Conservation (phyloP, 441 rosid genomes). For the Adansonia gregorii region DNA sequence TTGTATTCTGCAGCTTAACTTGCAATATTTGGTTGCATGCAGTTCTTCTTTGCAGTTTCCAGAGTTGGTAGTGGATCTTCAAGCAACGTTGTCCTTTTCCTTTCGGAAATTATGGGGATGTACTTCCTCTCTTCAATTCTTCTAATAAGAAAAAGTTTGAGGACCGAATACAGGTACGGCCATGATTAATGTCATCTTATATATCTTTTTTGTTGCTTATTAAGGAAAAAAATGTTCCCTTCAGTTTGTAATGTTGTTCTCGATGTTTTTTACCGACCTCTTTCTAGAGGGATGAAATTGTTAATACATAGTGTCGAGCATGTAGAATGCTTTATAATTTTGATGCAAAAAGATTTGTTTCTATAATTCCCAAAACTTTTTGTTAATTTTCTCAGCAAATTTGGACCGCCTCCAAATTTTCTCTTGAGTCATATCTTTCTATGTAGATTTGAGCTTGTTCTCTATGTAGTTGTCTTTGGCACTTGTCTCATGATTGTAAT, state of each 20-base stretch:
- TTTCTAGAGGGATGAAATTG: background rate
- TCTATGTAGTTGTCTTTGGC: background rate
- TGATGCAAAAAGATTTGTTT: background rate
- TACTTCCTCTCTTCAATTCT: conserved; percentile 96
- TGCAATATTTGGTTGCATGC: conserved; percentile 40
- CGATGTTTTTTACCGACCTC: background rate
- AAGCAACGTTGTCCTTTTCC: conserved; percentile 95
- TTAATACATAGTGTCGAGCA: background rate
- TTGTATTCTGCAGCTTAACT: conserved; percentile 31
- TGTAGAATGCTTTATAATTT: background rate
- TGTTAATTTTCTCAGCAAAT: background rate
- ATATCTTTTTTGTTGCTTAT: background rate
- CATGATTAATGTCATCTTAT: background rate
- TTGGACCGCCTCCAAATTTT: background rate
- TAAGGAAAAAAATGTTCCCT: background rate
- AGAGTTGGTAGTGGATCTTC: conserved; percentile 99
- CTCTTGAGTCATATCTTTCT: background rate
- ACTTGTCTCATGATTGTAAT: background rate
- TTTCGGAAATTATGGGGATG: conserved; percentile 99
- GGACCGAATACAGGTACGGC: conserved; percentile 83
- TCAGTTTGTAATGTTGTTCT: background rate
- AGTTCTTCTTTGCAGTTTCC: conserved; percentile 99
- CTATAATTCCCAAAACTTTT: background rate
- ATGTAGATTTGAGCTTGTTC: too few species aligned
- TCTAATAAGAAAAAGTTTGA: conserved; percentile 94